phyloP scores from a whole-genome alignment of 108 stramenopile species.

The Cyclostephanos invisitatus region DNA sequence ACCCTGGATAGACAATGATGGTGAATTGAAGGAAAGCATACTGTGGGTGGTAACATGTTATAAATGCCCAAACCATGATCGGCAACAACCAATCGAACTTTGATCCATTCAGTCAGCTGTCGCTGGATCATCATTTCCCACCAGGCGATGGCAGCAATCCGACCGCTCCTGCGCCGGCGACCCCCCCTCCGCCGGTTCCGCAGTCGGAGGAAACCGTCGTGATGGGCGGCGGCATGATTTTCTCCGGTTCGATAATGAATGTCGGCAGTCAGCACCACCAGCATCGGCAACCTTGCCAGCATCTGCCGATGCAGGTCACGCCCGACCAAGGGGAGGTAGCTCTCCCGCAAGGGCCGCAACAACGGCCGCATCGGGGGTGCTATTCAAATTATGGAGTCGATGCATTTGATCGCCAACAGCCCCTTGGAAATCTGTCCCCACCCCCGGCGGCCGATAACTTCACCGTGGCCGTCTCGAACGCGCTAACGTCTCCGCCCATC shows the following conservation, averaged over 20 bases:
- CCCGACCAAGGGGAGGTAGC: neutral
- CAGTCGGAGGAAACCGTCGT: neutral
- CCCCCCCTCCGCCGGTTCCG: slow-evolving; percentile 1
- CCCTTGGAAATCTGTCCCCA: neutral
- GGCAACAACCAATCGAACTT: slow-evolving; percentile 3
- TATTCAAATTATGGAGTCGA: neutral
- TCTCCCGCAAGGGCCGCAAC: neutral
- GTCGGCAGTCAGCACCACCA: neutral
- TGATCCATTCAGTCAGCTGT: slow-evolving; percentile 16
- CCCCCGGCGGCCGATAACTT: slow-evolving; percentile 1
- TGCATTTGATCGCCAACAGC: neutral
- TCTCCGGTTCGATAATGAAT: neutral
- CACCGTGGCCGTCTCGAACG: neutral
- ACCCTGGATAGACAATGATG: neutral
- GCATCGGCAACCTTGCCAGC: neutral
- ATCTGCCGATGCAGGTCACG: neutral
- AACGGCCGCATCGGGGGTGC: neutral
- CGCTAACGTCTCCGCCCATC: slow-evolving; percentile 22
- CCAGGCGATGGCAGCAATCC: neutral
- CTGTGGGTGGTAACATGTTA: neutral
- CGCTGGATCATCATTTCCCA: neutral
- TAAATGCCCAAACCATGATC: neutral
- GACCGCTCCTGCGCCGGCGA: neutral
- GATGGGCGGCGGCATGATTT: neutral
- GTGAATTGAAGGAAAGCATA: too few relatives aligned